Evolutionary conservation across 2,329 filamentous ascomycete genomes (phyloP).

Genomic region (Zarea fungicola): DNA sequence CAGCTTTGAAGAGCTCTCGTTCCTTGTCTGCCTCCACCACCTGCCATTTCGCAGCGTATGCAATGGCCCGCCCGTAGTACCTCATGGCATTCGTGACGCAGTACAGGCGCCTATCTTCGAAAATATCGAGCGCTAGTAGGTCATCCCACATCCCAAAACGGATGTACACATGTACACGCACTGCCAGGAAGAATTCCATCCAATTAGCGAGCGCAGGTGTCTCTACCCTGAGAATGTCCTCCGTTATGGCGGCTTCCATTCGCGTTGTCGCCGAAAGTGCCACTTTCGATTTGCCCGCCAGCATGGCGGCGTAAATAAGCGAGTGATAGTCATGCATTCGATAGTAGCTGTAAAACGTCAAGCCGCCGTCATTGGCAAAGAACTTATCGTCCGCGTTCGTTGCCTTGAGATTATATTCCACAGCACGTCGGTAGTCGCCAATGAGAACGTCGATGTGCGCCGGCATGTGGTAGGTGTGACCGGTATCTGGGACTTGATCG

Average conservation of each 20-base stretch:
- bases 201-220: too few relatives aligned
- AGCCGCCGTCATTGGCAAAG: conserved; percentile 45
- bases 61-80: too few relatives aligned
- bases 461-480: conserved; percentile 69
- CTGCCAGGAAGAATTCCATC: too few relatives aligned
- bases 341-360: conserved; percentile 68
- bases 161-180: too few relatives aligned
- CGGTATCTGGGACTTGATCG: conserved; percentile 60
- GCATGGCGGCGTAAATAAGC: conserved; percentile 66
- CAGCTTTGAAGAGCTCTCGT: too few relatives aligned
- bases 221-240: too few relatives aligned
- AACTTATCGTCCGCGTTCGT: conserved; percentile 60
- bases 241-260: conserved; percentile 56
- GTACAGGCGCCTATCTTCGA: too few relatives aligned
- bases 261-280: conserved; percentile 51
- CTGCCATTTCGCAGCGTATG: too few relatives aligned
- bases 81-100: too few relatives aligned
- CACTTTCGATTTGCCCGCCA: conserved; percentile 55
- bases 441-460: conserved; percentile 67
- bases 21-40: too few relatives aligned
- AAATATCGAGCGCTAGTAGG: too few relatives aligned
- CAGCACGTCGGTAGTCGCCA: conserved; percentile 62
- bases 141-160: too few relatives aligned
- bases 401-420: conserved; percentile 57
- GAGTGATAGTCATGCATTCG: conserved; percentile 65